phyloP scores from a whole-genome alignment of 495 filamentous ascomycete species.

The Trypethelium eluteriae region DNA sequence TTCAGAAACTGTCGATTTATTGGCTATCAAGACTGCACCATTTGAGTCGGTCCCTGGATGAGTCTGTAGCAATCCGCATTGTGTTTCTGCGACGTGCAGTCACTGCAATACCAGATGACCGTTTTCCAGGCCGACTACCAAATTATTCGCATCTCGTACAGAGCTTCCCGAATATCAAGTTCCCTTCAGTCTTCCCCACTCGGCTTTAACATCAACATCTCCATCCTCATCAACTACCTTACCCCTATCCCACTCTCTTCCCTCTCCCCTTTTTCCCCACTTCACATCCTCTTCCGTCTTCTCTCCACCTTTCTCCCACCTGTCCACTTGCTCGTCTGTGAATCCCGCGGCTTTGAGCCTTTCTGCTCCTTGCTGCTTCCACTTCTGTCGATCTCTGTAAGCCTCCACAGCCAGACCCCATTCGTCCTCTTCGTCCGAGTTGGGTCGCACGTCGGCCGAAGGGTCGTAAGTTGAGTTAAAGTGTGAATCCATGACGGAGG shows the following conservation, averaged over 20 bases:
- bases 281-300: constrained; percentile 56
- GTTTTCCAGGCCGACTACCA: too few relatives aligned
- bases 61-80: neutral
- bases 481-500: constrained; percentile 68
- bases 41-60: neutral
- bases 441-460: constrained; percentile 54
- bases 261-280: constrained; percentile 72
- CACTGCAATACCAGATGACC: too few relatives aligned
- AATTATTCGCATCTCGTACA: neutral
- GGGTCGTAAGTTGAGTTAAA: constrained; percentile 78
- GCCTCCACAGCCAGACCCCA: constrained; percentile 82
- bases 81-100: too few relatives aligned
- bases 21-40: neutral
- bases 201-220: constrained; percentile 46
- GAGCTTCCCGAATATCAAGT: neutral
- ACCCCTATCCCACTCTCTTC: constrained; percentile 85
- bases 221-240: constrained; percentile 66
- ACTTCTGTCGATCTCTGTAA: constrained; percentile 70
- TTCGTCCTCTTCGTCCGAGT: constrained; percentile 51
- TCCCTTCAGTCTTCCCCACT: constrained; percentile 22
- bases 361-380: constrained; percentile 72
- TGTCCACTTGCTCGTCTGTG: constrained; percentile 63
- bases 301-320: constrained; percentile 66
- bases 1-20: neutral
- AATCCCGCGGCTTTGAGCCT: constrained; percentile 72